A percentile compares a stretch with the other conserved stretches of the same genome.
phyloP scores from a whole-genome alignment of 2,329 filamentous ascomycete genomes.

The Magnaporthiopsis poae region DNA sequence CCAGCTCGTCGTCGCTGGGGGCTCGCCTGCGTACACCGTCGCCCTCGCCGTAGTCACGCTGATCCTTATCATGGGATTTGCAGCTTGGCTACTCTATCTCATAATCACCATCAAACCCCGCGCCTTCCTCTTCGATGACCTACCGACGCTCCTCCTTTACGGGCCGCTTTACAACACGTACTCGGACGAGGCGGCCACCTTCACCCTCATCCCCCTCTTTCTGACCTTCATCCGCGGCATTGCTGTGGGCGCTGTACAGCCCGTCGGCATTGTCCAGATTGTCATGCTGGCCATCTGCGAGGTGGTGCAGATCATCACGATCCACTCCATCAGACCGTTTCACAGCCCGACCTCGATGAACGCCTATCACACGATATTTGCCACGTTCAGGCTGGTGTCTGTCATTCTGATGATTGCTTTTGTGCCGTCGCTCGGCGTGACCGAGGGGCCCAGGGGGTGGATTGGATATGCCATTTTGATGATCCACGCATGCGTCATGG shows the following conservation, averaged over 20 bases:
- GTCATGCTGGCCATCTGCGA: constrained; percentile 89
- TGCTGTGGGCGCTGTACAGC: constrained; percentile 84
- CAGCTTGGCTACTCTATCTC: constrained; percentile 68
- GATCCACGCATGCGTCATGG: constrained; percentile 72
- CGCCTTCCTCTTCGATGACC: constrained; percentile 82
- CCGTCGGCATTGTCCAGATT: constrained; percentile 85
- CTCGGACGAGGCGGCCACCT: constrained; percentile 82
- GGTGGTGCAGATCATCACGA: constrained; percentile 75
- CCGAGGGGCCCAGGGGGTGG: constrained; percentile 78
- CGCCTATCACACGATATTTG: constrained; percentile 80
- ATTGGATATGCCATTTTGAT: constrained; percentile 85
- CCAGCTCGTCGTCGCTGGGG: constrained; percentile 67
- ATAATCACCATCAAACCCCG: constrained; percentile 74
- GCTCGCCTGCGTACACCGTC: constrained; percentile 61
- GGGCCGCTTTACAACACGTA: constrained; percentile 96
- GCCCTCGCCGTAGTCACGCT: constrained; percentile 68
- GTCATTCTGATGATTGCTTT: constrained; percentile 74
- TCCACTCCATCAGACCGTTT: constrained; percentile 85
- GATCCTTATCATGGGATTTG: constrained; percentile 60
- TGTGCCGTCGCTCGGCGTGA: constrained; percentile 69
- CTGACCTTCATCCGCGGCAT: constrained; percentile 79
- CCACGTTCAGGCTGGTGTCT: constrained; percentile 63
- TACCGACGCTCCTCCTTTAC: constrained; percentile 79
- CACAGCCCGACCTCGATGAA: constrained; percentile 94
- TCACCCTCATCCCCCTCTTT: constrained; percentile 76